A percentile compares a stretch with the other conserved stretches of the same genome.
Conservation (phyloP, 139 green algal genomes). For the Haematococcus lacustris region DNA sequence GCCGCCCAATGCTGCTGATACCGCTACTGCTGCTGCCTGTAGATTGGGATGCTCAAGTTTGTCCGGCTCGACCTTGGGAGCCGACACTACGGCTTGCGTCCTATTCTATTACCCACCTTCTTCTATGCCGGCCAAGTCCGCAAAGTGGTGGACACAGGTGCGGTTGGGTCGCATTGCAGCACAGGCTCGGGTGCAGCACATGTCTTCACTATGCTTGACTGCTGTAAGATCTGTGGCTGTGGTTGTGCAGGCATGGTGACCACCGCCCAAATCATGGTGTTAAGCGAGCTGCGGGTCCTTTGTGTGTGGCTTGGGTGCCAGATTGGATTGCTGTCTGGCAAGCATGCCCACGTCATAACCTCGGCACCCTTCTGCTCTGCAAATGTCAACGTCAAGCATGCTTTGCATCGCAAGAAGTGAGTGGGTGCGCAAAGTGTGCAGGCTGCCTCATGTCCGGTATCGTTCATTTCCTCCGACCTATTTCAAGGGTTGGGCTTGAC, state of each 20-base stretch:
- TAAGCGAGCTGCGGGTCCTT: conserved; percentile 58
- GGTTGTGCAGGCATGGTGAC: conserved; percentile 28
- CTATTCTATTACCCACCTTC: conserved; percentile 64
- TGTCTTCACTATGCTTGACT: background rate
- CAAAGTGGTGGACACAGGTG: conserved; percentile 11
- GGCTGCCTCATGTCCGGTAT: too few species aligned
- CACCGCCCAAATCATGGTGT: conserved; percentile 48
- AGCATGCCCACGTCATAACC: conserved; percentile 44
- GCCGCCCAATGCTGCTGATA: too few species aligned
- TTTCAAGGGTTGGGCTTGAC: too few species aligned
- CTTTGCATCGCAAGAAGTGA: conserved; percentile 34
- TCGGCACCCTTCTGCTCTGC: conserved; percentile 20
- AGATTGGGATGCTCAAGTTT: conserved; percentile 36
- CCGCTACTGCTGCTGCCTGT: too few species aligned
- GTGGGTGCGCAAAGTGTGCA: too few species aligned
- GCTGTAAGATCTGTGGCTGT: conserved; percentile 12
- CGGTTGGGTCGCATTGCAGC: too few species aligned
- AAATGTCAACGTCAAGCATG: conserved; percentile 46
- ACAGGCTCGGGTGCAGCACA: too few species aligned
- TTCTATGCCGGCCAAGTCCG: conserved; percentile 64
- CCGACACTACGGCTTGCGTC: conserved; percentile 41
- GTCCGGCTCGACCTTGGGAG: conserved; percentile 36
- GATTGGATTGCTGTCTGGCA: conserved; percentile 33
- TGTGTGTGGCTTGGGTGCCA: conserved; percentile 52
- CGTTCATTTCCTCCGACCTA: too few species aligned